phyloP scores from a whole-genome alignment of 2,329 filamentous ascomycete genomes.

The Aspergillus pseudoterreus region DNA sequence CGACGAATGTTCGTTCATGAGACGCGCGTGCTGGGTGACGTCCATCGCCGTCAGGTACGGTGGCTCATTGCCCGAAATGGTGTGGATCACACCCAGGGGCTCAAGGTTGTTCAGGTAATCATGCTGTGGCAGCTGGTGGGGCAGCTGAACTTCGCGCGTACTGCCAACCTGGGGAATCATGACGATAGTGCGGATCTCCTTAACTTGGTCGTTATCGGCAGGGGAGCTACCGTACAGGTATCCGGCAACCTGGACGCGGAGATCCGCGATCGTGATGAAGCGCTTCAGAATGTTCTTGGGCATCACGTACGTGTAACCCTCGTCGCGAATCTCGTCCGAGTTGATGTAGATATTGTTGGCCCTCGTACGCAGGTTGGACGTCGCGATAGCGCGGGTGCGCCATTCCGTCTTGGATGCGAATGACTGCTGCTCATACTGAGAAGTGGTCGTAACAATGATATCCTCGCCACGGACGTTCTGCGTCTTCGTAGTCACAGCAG shows the following conservation, averaged over 20 bases:
- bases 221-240: conserved; percentile 93
- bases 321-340: conserved; percentile 85
- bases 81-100: conserved; percentile 92
- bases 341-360: conserved; percentile 99
- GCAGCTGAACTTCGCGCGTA: conserved; percentile 84
- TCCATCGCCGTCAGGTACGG: conserved; percentile 95
- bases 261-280: conserved; percentile 95
- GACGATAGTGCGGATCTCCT: conserved; percentile 94
- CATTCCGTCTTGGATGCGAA: conserved; percentile 99
- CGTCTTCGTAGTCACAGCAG: conserved; percentile 95
- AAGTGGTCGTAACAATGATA: conserved; percentile 96
- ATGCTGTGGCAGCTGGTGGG: conserved; percentile 85
- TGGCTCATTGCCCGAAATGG: conserved; percentile 87
- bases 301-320: conserved; percentile 95
- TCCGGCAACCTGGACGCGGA: conserved; percentile 92
- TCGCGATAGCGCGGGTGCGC: conserved; percentile 94
- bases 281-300: conserved; percentile 98
- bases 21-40: conserved; percentile 86
- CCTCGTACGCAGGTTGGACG: conserved; percentile 87
- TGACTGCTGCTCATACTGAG: conserved; percentile 94
- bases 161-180: conserved; percentile 97
- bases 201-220: conserved; percentile 91
- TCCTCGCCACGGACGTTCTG: conserved; percentile 96
- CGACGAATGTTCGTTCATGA: conserved; percentile 75
- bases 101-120: conserved; percentile 84